Conservation (phyloP, 441 rosid species). For the Aleurites moluccanus region DNA sequence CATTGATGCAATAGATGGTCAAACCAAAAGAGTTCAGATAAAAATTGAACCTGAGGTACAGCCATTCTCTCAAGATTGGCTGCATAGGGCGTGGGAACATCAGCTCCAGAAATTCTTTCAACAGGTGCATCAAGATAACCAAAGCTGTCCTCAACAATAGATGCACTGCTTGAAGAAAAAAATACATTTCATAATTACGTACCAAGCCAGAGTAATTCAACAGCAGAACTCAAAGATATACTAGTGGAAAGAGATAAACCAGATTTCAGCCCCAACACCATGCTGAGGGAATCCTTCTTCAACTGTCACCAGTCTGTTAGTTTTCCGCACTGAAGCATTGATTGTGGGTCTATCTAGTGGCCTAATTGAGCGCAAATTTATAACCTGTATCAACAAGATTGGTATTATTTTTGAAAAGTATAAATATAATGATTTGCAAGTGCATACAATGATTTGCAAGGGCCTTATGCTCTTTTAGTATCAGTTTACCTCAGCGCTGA, state of each 20-base stretch:
- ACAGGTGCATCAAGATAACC: constrained; percentile 83
- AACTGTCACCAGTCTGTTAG: constrained; percentile 89
- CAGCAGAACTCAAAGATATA: constrained; percentile 1
- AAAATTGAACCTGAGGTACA: constrained; percentile 71
- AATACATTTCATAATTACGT: neutral
- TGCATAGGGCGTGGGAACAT: constrained; percentile 94
- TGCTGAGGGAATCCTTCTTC: constrained; percentile 99
- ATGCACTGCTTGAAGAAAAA: constrained; percentile 45
- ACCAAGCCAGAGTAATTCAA: neutral
- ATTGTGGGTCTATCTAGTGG: constrained; percentile 90
- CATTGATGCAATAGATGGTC: neutral
- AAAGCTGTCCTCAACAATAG: constrained; percentile 88
- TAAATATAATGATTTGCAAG: neutral
- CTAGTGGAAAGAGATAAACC: constrained; percentile 41
- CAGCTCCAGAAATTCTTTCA: constrained; percentile 90
- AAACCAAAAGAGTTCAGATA: constrained; percentile 5
- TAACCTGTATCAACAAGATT: constrained; percentile 46
- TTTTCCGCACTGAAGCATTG: constrained; percentile 89
- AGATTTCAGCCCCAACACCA: constrained; percentile 96
- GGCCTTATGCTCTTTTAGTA: neutral
- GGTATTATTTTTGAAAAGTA: neutral
- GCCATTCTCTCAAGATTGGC: constrained; percentile 92
- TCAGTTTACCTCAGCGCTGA: constrained; percentile 75
- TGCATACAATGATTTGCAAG: neutral
- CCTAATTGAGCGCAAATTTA: constrained; percentile 88